Conservation (phyloP, 2,329 filamentous ascomycete genomes). For the Arachnomyces sp. region DNA sequence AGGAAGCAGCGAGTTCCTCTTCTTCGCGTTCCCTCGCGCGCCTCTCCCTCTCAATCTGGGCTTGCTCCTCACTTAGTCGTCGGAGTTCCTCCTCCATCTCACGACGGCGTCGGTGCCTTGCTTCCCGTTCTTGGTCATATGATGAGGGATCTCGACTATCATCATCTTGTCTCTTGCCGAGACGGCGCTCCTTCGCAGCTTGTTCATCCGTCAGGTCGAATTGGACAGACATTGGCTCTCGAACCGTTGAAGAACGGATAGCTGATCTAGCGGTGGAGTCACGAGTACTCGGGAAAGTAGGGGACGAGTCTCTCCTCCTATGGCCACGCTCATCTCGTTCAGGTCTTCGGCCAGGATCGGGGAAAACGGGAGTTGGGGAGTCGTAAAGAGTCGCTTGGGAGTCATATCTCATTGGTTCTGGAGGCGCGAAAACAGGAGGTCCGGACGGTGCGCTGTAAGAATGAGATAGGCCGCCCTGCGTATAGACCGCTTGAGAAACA, state of each 20-base stretch:
- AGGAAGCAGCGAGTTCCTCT: conserved; percentile 18
- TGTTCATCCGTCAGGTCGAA: conserved; percentile 53
- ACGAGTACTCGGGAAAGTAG: conserved; percentile 29
- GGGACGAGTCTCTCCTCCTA: conserved; percentile 41
- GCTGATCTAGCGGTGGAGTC: too few relatives aligned
- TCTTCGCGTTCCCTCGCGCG: conserved; percentile 16
- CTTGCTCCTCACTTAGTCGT: too few relatives aligned
- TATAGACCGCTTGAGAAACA: conserved; percentile 60
- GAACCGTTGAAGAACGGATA: too few relatives aligned
- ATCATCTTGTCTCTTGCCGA: conserved; percentile 8
- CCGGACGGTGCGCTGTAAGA: conserved; percentile 34
- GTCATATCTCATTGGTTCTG: conserved; percentile 5
- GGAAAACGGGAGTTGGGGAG: neutral
- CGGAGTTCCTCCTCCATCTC: neutral
- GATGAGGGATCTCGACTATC: too few relatives aligned
- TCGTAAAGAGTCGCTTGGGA: conserved; percentile 11
- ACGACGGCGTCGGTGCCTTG: conserved; percentile 1
- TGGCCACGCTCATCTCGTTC: conserved; percentile 13
- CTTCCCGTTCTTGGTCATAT: conserved; percentile 8
- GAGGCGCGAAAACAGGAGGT: conserved; percentile 32
- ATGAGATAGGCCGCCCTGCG: conserved; percentile 32
- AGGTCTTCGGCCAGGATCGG: too few relatives aligned
- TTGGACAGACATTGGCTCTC: conserved; percentile 32
- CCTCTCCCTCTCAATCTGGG: conserved; percentile 17
- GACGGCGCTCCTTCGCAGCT: conserved; percentile 38